Base-by-base conservation (phyloP, 2,329 filamentous ascomycete species). In the Colletotrichum eleusines region DNA sequence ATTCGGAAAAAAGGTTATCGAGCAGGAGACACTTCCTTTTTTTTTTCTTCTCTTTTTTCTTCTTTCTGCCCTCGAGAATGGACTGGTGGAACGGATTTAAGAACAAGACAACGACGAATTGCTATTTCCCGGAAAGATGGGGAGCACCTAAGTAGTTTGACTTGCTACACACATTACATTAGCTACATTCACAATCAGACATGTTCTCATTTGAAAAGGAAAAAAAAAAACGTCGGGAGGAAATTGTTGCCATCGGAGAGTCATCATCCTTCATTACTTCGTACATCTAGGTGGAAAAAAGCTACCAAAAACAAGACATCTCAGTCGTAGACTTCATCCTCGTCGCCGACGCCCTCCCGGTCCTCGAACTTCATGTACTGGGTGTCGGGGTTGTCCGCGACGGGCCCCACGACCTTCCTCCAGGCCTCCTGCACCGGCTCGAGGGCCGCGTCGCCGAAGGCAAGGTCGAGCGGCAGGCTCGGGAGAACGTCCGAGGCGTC, bases 341-440 rank as follows among this genome's bases (percentile, higher is more conserved):
- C 89, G 40, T 87, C 87, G 70, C 81, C 83, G 35, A 83, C 83
- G 18, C 85, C 86, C 77, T 94, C 91, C 31, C 94, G 87, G 71
- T 96, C 92, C 59, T 91, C 88, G 78, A 97, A 97, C 26, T 87
- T 84, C 88, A 98, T 90, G 76, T 96, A 98, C 54, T 87, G 80
- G 33, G 73, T 62, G 12, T 73, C 75, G 7, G 76, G 79, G 23
- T 83, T 82, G 23, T 84, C 83, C 1, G 79, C 82, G 5, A 86
- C 84, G 1, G 83, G 81, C 12, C 86, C 88, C 74, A 88, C 83
- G 5, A 94, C 85, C 59, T 84, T 82, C 72, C 87, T 84, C 94
- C 95, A 98, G 8, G 90, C 89, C 12, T 87, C 80, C 71, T 88
- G 88, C 2, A 97, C 92, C 33, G 88, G 80, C 8, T 89, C 87